A percentile compares a stretch with the other conserved stretches of the same genome.
These are phyloP conservation scores for Boletus sensibilis DNA, from an alignment of 768 basidiomycete species.

Conservation along the genomic window DNA sequence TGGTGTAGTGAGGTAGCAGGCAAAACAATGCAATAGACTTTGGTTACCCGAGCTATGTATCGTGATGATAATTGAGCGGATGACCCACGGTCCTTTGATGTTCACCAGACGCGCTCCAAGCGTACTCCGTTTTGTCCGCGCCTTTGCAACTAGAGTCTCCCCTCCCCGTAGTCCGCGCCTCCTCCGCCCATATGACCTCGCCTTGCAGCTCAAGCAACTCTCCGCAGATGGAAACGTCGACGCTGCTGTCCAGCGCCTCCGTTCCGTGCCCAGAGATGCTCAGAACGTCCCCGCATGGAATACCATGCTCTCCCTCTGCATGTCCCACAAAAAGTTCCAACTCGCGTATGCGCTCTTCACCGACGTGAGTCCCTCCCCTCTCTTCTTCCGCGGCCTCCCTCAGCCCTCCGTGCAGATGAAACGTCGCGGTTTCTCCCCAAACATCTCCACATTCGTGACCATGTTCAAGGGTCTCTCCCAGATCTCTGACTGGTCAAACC, in stretches of 20 bases:
- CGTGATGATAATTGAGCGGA: not conserved
- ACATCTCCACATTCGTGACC: conserved; percentile 63
- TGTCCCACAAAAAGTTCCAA: conserved; percentile 56
- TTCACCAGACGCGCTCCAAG: conserved; percentile 8
- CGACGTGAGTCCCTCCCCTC: conserved; percentile 50
- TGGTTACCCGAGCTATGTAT: not conserved
- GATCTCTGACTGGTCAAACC: conserved; percentile 58
- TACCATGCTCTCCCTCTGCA: conserved; percentile 64
- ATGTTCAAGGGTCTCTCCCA: conserved; percentile 63
- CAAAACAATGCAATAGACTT: not conserved
- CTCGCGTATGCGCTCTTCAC: conserved; percentile 63
- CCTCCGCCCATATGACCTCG: conserved; percentile 64
- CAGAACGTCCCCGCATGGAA: conserved; percentile 81
- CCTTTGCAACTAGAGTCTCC: not conserved
- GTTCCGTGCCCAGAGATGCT: conserved; percentile 66
- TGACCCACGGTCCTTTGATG: conserved; percentile 17
- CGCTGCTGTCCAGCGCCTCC: conserved; percentile 63
- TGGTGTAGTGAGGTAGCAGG: conserved; percentile 1
- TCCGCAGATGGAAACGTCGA: conserved; percentile 55
- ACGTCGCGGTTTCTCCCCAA: conserved; percentile 73
- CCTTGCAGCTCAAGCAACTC: conserved; percentile 55
- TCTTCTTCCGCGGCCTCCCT: conserved; percentile 13
- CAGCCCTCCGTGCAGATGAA: conserved; percentile 61
- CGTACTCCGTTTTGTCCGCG: conserved; percentile 2
- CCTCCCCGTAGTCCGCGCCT: conserved; percentile 24